Evolutionary conservation across 192 early-diverging fungal species (phyloP), one percentile per base, ranked within the genome.

Genomic region (Linnemannia hyalina): DNA sequence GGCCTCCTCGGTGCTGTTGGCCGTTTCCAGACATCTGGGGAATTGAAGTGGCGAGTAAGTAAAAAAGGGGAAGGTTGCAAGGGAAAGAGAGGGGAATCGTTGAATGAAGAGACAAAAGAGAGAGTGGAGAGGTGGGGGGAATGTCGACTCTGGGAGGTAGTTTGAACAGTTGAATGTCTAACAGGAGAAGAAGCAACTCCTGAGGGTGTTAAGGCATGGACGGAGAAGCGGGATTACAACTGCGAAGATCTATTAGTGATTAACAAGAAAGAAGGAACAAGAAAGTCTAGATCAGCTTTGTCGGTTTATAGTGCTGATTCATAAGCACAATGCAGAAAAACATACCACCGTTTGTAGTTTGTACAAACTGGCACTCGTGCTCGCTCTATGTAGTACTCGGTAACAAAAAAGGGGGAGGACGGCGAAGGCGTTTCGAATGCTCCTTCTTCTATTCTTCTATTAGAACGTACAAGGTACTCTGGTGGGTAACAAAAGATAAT

Each of bases 1-100:
- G 40, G 74, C 77, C 13, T 79, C 42, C 74, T 22, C 29, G 60
- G 60, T 77, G 41, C 26, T 77, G 46, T 69, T 77, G 54, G 9
- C 60, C 73, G 36, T 81, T 57, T 36, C 44, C 47, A 29, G 80
- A 70, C 80, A 81, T 81, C 46, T 26, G 13, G 26, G 26, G 29
- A 65, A 1, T 2, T 11, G 10, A 15, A 32, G 26, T 5, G 55
- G 55, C 20, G 0, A 3, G 52, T 16, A 16, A 22, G 55, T 10
- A 60, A 9, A 15, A 32, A 32, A 35, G 29, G 1, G 11, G 26
- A 65, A 15, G 60, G 60, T 22, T 52, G 49, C 15, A 22, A 22
- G 49, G 18, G 18, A 5, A 26, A 65, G 29, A 10, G 29, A 65
- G 4, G 60, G 29, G 4, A 29, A 65, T 65, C 49, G 60, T 32